Evolutionary conservation across 139 green algal species (phyloP), one percentile per base, ranked within the genome.

Genomic region (Micractinium sp.): DNA sequence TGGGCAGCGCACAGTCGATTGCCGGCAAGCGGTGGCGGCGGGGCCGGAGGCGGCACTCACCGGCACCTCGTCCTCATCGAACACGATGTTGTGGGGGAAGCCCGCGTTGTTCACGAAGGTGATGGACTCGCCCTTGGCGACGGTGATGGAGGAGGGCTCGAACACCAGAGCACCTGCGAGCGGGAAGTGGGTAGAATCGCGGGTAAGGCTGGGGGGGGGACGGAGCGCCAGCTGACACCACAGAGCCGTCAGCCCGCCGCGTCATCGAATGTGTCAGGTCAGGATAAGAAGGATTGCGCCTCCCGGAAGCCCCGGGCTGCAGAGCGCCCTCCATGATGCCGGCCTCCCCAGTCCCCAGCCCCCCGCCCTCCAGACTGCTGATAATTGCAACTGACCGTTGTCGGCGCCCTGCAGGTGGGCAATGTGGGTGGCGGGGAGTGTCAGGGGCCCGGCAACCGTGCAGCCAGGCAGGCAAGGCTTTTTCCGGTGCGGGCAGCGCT

Each of bases 51-150:
- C 35, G 19, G 76, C 22, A 83, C 85, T 93, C 74, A 95, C 95
- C 41, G 96, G 96, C 74, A 98, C 93, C 56, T 90, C 95, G 79
- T 98, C 97, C 96, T 99, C 97, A 91, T 99, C 97, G 93, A 99
- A 99, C 73, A 99, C 95, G 86, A 99, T 88, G 85, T 93, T 93
- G 91, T 93, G 97, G 90, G 94, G 94, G 93, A 95, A 95, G 82
- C 91, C 91, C 76, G 95, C 96, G 93, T 97, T 97, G 95, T 98
- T 98, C 16, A 92, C 87, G 79, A 93, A 99, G 89, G 91, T 96
- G 73, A 99, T 89, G 77, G 88, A 92, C 91, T 99, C 97, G 91
- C 97, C 97, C 33, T 88, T 85, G 91, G 91, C 93, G 81, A 96
- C 91, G 93, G 95, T 96, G 35, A 97, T 67, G 87, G 66, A 91